Base-by-base conservation (phyloP, 2,329 filamentous ascomycete species). In the Hypoxylon sp. region DNA sequence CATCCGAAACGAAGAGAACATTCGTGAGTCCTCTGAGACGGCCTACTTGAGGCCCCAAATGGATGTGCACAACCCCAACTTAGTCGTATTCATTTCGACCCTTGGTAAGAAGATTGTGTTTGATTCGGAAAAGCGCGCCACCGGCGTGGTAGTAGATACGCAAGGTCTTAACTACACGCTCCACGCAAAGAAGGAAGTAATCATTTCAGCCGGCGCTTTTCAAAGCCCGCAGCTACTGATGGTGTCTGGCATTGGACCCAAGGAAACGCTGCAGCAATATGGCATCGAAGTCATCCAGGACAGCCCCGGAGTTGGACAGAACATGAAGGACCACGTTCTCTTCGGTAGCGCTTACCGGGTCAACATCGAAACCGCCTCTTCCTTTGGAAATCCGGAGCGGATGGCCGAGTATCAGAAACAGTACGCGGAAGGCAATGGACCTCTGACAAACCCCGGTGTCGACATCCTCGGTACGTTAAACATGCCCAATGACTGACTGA, bases 241-340 rank as follows among this genome's bases (percentile, higher is more conserved):
- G 62, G 62, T 74, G 1, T 74, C 71, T 0, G 74, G 73, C 1
- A 67, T 77, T 31, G 75, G 74, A 2, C 65, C 70, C 4, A 55
- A 56, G 17, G 55, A 47, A 1, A 60, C 65, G 16, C 64, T 74
- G 11, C 32, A 60, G 7, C 31, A 57, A 15, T 56, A 76, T 58
- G 63, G 69, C 19, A 83, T 86, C 55, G 67, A 74, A 1, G 73
- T 83, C 5, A 57, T 83, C 37, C 66, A 71, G 0, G 74, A 85
- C 58, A 71, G 80, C 1, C 80, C 80, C 0, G 82, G 81, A 31
- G 82, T 87, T 5, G 83, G 83, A 9, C 76, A 73, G 15, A 84
- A 84, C 65, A 70, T 87, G 6, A 74, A 81, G 64, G 81, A 87
- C 63, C 79, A 78, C 26, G 49, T 65, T 37, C 50, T 66, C 26